These are phyloP conservation scores for Macrophomina tecta DNA, from an alignment of 2,329 filamentous ascomycete genomes.

Conservation along the genomic window DNA sequence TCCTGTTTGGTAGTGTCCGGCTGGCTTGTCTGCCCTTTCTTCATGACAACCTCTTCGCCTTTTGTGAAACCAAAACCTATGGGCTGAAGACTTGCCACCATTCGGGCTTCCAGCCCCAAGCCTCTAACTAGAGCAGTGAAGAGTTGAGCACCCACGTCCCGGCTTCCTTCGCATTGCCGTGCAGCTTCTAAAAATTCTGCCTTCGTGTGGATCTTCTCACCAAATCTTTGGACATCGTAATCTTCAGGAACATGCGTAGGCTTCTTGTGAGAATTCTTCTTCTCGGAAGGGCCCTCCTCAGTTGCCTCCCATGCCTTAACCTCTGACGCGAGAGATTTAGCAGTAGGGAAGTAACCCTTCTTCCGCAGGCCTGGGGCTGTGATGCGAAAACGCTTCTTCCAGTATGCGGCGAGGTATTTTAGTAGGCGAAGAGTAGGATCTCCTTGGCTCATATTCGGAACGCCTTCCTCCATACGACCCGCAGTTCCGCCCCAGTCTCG, in stretches of 20 bases:
- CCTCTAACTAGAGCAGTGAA: conserved; percentile 86
- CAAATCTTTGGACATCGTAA: conserved; percentile 69
- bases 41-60: conserved; percentile 73
- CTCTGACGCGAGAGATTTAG: conserved; percentile 71
- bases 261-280: background rate
- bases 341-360: conserved; percentile 82
- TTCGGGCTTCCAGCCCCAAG: conserved; percentile 78
- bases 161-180: conserved; percentile 74
- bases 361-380: conserved; percentile 85
- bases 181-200: conserved; percentile 74
- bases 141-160: conserved; percentile 86
- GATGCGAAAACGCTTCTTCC: conserved; percentile 82
- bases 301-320: conserved; percentile 70
- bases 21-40: conserved; percentile 37
- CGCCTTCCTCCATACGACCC: conserved; percentile 68
- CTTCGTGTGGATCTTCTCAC: conserved; percentile 73
- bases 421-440: conserved; percentile 82
- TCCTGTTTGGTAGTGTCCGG: conserved; percentile 32
- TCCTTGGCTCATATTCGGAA: conserved; percentile 78
- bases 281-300: background rate
- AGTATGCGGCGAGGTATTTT: conserved; percentile 79
- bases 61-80: conserved; percentile 92
- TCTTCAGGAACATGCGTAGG: conserved; percentile 42
- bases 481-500: conserved; percentile 77
- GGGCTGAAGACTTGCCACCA: conserved; percentile 85